Evolutionary conservation across 495 filamentous ascomycete species (phyloP).

Genomic region (Aspergillus wentii): DNA sequence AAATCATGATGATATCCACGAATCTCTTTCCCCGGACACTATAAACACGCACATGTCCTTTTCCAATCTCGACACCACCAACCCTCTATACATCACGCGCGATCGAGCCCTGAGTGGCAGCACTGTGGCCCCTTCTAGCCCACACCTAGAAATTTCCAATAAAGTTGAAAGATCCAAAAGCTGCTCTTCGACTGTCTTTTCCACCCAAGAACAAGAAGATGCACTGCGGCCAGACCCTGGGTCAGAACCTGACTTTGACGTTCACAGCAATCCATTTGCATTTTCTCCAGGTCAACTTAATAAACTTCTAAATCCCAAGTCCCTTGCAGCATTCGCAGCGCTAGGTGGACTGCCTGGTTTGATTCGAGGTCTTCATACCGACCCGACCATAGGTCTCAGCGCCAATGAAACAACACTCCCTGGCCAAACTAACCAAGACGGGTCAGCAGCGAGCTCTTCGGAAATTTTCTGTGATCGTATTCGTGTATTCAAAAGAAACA

Average conservation of each 20-base stretch:
- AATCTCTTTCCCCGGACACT: no score
- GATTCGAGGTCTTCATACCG: conserved; percentile 3
- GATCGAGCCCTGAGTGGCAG: conserved; percentile 15
- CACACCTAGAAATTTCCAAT: conserved; percentile 3
- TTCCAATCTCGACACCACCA: conserved; percentile 10
- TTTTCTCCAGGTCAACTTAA: conserved; percentile 15
- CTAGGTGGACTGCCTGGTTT: conserved; percentile 5
- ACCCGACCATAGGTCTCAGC: conserved; percentile 2
- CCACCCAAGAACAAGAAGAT: conserved; percentile 7
- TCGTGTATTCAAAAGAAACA: conserved; percentile 7
- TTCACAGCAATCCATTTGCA: conserved; percentile 10
- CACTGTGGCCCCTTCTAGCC: conserved; percentile 12
- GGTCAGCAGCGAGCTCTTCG: not conserved
- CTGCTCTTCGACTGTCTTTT: conserved; percentile 7
- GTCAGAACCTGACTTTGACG: conserved; percentile 5
- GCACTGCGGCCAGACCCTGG: conserved; percentile 7
- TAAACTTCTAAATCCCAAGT: conserved; percentile 12
- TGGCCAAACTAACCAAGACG: no score
- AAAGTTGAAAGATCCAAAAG: conserved; percentile 3
- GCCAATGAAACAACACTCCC: not conserved
- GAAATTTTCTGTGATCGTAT: conserved; percentile 4
- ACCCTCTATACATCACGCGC: conserved; percentile 5
- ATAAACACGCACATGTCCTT: no score
- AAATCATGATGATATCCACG: no score
- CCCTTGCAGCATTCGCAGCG: conserved; percentile 3